Base-by-base conservation (phyloP, 257 asterid genomes). In the Paulownia fortunei region DNA sequence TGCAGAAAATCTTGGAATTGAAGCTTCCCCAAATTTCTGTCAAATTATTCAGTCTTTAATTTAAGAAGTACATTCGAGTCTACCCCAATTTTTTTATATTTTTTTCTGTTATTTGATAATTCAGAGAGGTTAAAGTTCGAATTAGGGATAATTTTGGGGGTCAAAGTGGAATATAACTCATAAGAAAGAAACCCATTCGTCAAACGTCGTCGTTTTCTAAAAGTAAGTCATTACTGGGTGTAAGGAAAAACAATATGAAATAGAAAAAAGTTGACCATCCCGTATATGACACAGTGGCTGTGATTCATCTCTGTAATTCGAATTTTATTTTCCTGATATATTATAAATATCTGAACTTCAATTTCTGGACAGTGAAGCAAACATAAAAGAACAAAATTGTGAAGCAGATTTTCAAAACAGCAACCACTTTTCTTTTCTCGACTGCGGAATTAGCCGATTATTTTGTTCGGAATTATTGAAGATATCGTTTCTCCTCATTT, bases 361-460 rank as follows among this genome's bases (percentile, higher is more conserved):
- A 47, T 41, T 76, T 76, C 18, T 59, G 8, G 19, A 72, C 79
- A 34, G 76, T 63, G 76, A 39, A 68, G 73, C 69, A 59, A 59
- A 19, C 42, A 21, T 12, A 74, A 76, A 72, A 65, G n/a, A 49
- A 69, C 42, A 69, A 82, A 61, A 6, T 8, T 34, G 60, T 62
- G 79, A 69, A 63, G 79, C 77, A 37, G 64, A 24, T 34, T 77
- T n/a, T 68, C n/a, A 65, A 73, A 44, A 64, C 63, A 51, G 72
- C 69, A 16, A 10, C 54, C 32, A 23, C 47, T 49, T 56, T 64
- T 72, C 55, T 24, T 6, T 55, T 16, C 30, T 52, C 78, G 78
- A 16, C 79, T 64, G 76, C 73, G 52, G 58, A 80, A 79, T 65
- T 65, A 78, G 42, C 51, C 76, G 51, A 18, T 26, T 15, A 15